A percentile compares a stretch with the other conserved stretches of the same genome.
Evolutionary conservation across 1,284 basidiomycete genomes (phyloP).

Genomic region (Heterobasidion parviporum): DNA sequence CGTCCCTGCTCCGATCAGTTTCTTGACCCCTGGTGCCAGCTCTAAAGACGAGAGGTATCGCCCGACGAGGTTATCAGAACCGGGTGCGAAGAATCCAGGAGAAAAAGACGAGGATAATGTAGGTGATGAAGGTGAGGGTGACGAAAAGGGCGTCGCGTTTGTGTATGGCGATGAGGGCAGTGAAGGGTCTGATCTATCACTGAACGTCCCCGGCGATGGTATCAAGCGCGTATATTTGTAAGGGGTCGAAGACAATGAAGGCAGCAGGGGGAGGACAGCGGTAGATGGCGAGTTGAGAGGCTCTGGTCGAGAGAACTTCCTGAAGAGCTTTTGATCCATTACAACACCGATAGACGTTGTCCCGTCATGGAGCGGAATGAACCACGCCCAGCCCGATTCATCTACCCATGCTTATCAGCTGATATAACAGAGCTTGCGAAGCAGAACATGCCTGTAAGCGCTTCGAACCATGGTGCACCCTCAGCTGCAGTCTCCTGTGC

Average conservation of each 20-base stretch:
- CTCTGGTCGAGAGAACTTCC: not conserved
- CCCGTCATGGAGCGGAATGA: constrained; percentile 65
- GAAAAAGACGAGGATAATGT: not conserved
- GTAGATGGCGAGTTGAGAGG: not conserved
- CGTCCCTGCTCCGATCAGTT: constrained; percentile 28
- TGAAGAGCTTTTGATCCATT: constrained; percentile 44
- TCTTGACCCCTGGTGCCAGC: constrained; percentile 40
- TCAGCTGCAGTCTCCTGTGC: constrained; percentile 42
- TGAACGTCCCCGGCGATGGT: too few relatives aligned
- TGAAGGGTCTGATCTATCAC: not conserved
- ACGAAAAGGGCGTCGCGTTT: constrained; percentile 1
- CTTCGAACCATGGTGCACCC: constrained; percentile 58
- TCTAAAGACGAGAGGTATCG: constrained; percentile 33
- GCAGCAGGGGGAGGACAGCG: not conserved
- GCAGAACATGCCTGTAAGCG: constrained; percentile 44
- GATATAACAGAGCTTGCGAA: not conserved
- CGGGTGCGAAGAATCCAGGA: constrained; percentile 1
- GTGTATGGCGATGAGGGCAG: not conserved
- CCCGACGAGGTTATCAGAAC: not conserved
- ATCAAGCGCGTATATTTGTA: not conserved
- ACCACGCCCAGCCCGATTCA: constrained; percentile 73
- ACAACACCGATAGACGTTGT: constrained; percentile 66
- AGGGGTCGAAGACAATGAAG: not conserved
- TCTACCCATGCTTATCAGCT: constrained; percentile 30
- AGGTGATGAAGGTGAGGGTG: not conserved